Evolutionary conservation across 1,139 yeast genomes (phyloP).

Genomic region (Nakaseomyces kungkrabaensis): DNA sequence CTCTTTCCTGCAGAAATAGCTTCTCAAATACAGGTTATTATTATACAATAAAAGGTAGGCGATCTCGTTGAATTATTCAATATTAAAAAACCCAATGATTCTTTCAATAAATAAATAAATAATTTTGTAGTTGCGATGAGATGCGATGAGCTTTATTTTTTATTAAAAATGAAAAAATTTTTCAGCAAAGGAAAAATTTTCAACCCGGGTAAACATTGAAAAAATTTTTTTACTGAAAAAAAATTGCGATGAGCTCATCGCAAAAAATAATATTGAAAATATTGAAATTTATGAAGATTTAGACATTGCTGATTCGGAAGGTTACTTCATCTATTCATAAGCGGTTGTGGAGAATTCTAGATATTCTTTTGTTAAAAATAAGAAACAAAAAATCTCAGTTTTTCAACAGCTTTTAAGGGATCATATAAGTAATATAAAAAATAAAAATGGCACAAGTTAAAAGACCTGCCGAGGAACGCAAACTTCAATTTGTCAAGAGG

Average conservation of each 20-base stretch:
- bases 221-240: not conserved
- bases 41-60: not conserved
- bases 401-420: too few species aligned
- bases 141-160: constrained; percentile 7
- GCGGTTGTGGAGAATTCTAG: too few species aligned
- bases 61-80: not conserved
- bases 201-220: not conserved
- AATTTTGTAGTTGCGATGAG: constrained; percentile 4
- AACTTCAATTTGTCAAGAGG: constrained; percentile 19
- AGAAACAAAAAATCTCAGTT: too few species aligned
- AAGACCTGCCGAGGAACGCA: not conserved
- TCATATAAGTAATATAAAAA: not conserved
- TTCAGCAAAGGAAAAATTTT: not conserved
- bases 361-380: too few species aligned
- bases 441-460: constrained; percentile 1
- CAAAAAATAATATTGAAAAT: not conserved
- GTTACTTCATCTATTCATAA: too few species aligned
- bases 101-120: not conserved
- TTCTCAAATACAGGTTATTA: not conserved
- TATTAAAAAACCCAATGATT: too few species aligned
- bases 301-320: too few species aligned
- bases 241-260: not conserved
- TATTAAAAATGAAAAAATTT: not conserved
- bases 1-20: not conserved
- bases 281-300: too few species aligned